These are phyloP conservation scores for Cyanodermella asteris DNA, from an alignment of 2,329 filamentous ascomycete genomes.

Conservation along the genomic window DNA sequence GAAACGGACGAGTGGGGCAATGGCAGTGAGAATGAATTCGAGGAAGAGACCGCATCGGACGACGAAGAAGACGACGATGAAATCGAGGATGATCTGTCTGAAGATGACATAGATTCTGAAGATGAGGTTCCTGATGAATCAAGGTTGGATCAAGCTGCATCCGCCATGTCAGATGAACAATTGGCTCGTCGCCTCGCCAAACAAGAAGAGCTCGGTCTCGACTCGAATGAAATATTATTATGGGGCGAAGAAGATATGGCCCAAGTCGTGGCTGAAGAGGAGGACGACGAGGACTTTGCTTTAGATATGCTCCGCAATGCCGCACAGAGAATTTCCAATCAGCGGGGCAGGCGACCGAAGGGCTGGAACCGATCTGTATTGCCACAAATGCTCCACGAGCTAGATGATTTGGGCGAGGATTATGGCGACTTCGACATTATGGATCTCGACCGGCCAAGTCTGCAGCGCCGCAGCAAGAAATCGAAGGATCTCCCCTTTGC, in stretches of 20 bases:
- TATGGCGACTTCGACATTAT: conserved; percentile 62
- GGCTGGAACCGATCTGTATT: conserved; percentile 21
- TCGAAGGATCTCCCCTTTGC: conserved; percentile 32
- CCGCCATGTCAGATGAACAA: conserved; percentile 39
- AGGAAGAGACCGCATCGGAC: conserved; percentile 6
- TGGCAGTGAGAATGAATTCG: conserved; percentile 10
- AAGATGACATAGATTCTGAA: no score
- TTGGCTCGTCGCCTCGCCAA: conserved; percentile 39
- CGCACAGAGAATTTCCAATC: no score
- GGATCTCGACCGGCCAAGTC: conserved; percentile 53
- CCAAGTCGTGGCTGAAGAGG: conserved; percentile 11
- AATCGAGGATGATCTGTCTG: conserved; percentile 13
- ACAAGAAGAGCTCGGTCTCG: conserved; percentile 41
- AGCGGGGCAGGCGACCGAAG: no score
- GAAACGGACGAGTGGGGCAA: conserved; percentile 6
- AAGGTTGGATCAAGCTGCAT: no score
- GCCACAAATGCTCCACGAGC: no score
- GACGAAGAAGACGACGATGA: conserved; percentile 7
- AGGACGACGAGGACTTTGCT: no score
- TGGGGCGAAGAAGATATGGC: conserved; percentile 25
- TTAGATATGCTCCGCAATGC: no score
- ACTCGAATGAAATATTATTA: conserved; percentile 34
- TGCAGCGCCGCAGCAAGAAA: conserved; percentile 43
- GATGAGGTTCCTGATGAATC: conserved; percentile 13
- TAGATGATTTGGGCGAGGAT: no score